A percentile compares a stretch with the other conserved stretches of the same genome.
Conservation (phyloP, 805 yeast genomes). For the Teunomyces pallodes region DNA sequence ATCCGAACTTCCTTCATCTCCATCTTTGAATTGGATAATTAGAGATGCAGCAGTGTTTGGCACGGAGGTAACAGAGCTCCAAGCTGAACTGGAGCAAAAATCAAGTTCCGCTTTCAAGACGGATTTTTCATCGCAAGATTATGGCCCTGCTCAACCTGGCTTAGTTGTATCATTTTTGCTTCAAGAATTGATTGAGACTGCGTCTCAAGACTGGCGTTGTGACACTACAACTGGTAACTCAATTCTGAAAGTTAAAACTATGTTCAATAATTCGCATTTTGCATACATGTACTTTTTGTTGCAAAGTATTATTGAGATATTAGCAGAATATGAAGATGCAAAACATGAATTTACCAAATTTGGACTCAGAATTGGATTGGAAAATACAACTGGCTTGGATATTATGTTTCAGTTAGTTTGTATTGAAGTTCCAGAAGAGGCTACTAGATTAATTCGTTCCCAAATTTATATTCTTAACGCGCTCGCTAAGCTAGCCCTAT, state of each 20-base stretch:
- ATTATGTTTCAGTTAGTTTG: neutral
- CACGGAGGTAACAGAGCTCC: neutral
- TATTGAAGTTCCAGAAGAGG: neutral
- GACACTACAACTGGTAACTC: neutral
- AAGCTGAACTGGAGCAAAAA: neutral
- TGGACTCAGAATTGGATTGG: slow-evolving; percentile 47
- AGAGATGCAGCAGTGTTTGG: neutral
- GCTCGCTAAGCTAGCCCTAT: neutral
- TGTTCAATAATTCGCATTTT: slow-evolving; percentile 35
- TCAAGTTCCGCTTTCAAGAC: neutral
- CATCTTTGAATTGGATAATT: neutral
- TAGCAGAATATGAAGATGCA: slow-evolving; percentile 74
- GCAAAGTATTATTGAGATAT: slow-evolving; percentile 63
- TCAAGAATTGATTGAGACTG: slow-evolving; percentile 4
- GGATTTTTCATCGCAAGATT: neutral
- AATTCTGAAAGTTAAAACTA: neutral
- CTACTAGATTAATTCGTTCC: no score
- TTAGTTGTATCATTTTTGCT: slow-evolving; percentile 17
- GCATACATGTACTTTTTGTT: slow-evolving; percentile 67
- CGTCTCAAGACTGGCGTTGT: slow-evolving; percentile 12
- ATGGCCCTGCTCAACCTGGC: neutral
- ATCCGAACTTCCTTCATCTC: neutral
- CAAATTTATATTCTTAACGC: neutral
- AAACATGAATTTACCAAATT: slow-evolving; percentile 81
- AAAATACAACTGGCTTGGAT: neutral